Evolutionary conservation across 108 stramenopile genomes (phyloP), one percentile per base, ranked within the genome.

Genomic region (Nannochloropsis oceanica): DNA sequence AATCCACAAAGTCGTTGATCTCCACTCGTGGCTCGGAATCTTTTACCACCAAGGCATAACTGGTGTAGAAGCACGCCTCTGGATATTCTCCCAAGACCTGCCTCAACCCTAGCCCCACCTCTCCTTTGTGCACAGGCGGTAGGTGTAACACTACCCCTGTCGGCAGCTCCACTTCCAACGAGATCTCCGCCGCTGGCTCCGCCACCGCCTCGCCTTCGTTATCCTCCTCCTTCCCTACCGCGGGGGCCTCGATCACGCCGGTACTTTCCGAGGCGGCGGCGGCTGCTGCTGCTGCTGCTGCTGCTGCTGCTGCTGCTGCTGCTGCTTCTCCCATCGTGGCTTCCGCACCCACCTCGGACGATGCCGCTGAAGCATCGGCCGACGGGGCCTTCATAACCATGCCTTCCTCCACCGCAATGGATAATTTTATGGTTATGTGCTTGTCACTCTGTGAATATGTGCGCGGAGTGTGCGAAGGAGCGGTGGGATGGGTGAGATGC

Each of bases 41-140:
- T 27, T 86, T 43, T 26, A 82, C 88, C 27, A 90, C 83, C 44
- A 89, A 85, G 9, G 86, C 86, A 86, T 85, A 87, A 5, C 84
- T 86, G 24, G 89, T 87, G 44, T 89, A 88, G 43, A 87, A 86
- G 43, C 89, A 90, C 9, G 89, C 87, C 86, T 90, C 88, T 8
- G 89, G 89, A 24, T 89, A 79, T 12, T 90, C 89, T 11, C 83
- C 88, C 59, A 90, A 89, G 11, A 90, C 83, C 83, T 89, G 88
- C 80, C 87, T 44, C n/a, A 90, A 73, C 83, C 88, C 86, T 26
- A 86, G 27, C 44, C 86, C 89, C 22, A 84, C 86, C 86, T 90
- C 89, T 14, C 83, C 24, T 11, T 82, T 44, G 11, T 44, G 86
- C 9, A 90, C 86, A 12, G 89, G 88, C 86, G 89, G 88, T 11